Conservation (phyloP, 306 rosid genomes). For the Quercus berberidifolia region DNA sequence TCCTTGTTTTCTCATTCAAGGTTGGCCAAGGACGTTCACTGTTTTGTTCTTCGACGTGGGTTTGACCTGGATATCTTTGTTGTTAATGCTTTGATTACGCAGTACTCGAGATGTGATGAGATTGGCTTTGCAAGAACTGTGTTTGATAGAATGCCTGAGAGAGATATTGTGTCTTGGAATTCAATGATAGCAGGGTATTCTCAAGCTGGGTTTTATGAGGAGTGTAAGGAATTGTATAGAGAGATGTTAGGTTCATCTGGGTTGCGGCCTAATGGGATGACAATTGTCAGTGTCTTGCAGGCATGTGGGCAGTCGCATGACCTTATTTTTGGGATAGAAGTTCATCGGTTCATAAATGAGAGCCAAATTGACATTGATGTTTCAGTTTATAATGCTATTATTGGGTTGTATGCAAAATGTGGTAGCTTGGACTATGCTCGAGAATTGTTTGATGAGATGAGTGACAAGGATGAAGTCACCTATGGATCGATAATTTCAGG, state of each 20-base stretch:
- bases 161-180: constrained; percentile 82
- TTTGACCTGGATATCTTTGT: constrained; percentile 60
- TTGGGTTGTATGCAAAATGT: constrained; percentile 79
- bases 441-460: constrained; percentile 62
- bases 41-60: constrained; percentile 43
- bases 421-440: constrained; percentile 75
- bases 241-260: constrained; percentile 41
- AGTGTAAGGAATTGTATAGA: constrained; percentile 60
- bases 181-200: constrained; percentile 86
- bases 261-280: constrained; percentile 51
- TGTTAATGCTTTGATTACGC: constrained; percentile 59
- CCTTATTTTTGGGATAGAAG: constrained; percentile 63
- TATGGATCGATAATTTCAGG: constrained; percentile 65
- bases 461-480: constrained; percentile 66
- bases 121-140: constrained; percentile 45
- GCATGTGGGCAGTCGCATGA: constrained; percentile 85
- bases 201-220: constrained; percentile 56
- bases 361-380: constrained; percentile 47
- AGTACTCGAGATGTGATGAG: constrained; percentile 60
- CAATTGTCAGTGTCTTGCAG: constrained; percentile 67
- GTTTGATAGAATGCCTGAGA: constrained; percentile 53
- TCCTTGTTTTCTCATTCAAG: constrained; percentile 19
- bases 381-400: constrained; percentile 58
- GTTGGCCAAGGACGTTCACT: constrained; percentile 49
- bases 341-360: constrained; percentile 48